Base-by-base conservation (phyloP, 208 protist genomes). In the Balamuthia mandrillaris region DNA sequence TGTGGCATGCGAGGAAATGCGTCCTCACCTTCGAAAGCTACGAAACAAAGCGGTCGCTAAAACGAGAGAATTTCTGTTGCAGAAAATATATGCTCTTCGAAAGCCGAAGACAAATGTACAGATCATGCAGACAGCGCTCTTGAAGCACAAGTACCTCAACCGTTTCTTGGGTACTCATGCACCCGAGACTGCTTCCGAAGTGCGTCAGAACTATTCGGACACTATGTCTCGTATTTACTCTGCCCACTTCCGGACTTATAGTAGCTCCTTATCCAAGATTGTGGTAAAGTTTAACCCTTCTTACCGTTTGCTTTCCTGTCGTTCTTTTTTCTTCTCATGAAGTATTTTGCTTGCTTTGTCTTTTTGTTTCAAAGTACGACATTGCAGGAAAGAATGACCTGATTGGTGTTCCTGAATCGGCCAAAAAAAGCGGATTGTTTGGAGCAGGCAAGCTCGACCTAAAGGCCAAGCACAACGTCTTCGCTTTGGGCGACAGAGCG, bases 41-140 rank as follows among this genome's bases (percentile, higher is more conserved):
- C 1, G 24, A 3, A 5, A 33, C 18, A 14, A 72, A 41, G 63
- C 63, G 0, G 63, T 47, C 24, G 39, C 63, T 3, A 72, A 72
- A 41, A 72, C 47, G 5, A 5, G 63, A 5, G 63, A 72, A 21
- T 72, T 49, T n/a, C 63, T 72, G 63, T 41, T 72, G 63, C 35
- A 72, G 10, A 33, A 21, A 18, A 49, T 72, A n/a, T 18, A 47
- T 24, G 31, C 63, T 10, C 63, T 72, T 21, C 31, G 39, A 21
- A 72, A 72, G 63, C 63, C 63, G n/a, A 39, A 47, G 37, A 72
- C 63, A 24, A 72, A 72, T 27, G 39, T 72, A 21, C 63, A 72
- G 33, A 72, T 72, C 63, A 39, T 39, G 39, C 63, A 72, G 63
- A 72, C 24, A 33, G 47, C 63, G 35, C 63, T 72, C 35, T 21